Percentiles rank a stretch among this genome's conserved stretches.
Conservation (phyloP, 352 stramenopile species). For the Phytophthora litchii region DNA sequence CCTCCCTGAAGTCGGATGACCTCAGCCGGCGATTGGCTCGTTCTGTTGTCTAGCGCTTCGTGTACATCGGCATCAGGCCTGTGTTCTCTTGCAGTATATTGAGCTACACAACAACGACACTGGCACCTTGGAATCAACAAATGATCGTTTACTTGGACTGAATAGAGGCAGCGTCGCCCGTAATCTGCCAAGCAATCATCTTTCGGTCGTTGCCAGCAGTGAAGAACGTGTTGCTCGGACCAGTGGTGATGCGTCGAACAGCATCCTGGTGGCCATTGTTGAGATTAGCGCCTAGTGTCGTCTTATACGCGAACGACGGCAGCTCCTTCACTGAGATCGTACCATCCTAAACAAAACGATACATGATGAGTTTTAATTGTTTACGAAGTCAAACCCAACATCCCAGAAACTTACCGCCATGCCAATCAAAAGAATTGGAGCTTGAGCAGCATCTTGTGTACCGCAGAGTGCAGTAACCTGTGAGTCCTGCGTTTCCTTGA, state of each 20-base stretch:
- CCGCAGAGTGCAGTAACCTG: slow-evolving; percentile 80
- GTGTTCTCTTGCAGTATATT: slow-evolving; percentile 27
- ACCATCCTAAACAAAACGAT: slow-evolving; percentile 54
- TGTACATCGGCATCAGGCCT: slow-evolving; percentile 10
- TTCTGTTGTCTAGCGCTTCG: slow-evolving; percentile 20
- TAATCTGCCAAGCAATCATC: slow-evolving; percentile 90
- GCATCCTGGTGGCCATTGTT: slow-evolving; percentile 80
- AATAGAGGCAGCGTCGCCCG: slow-evolving; percentile 69
- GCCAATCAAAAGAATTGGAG: slow-evolving; percentile 79
- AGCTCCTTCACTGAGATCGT: slow-evolving; percentile 85
- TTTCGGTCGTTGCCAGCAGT: slow-evolving; percentile 77
- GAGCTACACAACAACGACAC: slow-evolving; percentile 21
- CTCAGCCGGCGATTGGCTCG: background rate
- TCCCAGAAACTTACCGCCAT: slow-evolving; percentile 51
- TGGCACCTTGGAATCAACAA: slow-evolving; percentile 16
- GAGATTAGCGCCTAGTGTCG: slow-evolving; percentile 53
- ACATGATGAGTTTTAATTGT: slow-evolving; percentile 11
- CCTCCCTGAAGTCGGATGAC: slow-evolving; percentile 2
- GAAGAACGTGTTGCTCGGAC: slow-evolving; percentile 86
- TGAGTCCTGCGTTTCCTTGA: slow-evolving; percentile 82
- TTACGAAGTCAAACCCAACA: slow-evolving; percentile 2
- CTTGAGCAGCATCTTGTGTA: slow-evolving; percentile 64
- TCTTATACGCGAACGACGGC: slow-evolving; percentile 87
- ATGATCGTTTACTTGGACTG: slow-evolving; percentile 53
- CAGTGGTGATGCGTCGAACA: slow-evolving; percentile 75